These are phyloP conservation scores for Clonostachys solani DNA, from an alignment of 2,329 filamentous ascomycete genomes.

Conservation along the genomic window DNA sequence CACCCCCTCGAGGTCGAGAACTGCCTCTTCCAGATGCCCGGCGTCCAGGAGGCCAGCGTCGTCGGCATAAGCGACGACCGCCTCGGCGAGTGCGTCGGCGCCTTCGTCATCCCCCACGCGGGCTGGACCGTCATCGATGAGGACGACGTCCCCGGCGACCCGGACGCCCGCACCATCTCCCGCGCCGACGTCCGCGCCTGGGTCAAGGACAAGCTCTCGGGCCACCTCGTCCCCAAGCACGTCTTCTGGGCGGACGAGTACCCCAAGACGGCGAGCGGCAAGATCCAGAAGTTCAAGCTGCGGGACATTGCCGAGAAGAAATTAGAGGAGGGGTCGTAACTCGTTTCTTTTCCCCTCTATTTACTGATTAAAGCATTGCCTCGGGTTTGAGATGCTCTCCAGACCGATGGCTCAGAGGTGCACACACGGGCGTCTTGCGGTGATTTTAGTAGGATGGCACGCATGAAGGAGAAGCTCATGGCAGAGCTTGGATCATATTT, in stretches of 20 bases:
- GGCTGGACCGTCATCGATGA: constrained; percentile 14
- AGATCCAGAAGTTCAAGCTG: constrained; percentile 93
- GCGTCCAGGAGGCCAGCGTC: constrained; percentile 72
- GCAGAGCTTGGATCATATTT: too few relatives aligned
- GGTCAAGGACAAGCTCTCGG: constrained; percentile 65
- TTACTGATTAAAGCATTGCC: too few relatives aligned
- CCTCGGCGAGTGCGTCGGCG: constrained; percentile 84
- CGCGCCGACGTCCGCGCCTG: constrained; percentile 52
- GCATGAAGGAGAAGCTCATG: too few relatives aligned
- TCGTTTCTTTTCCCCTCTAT: background rate
- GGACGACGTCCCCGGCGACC: constrained; percentile 4
- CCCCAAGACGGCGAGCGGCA: constrained; percentile 93
- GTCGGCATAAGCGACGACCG: constrained; percentile 78
- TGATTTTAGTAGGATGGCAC: too few relatives aligned
- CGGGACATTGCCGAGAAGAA: constrained; percentile 54
- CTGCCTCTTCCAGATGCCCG: constrained; percentile 69
- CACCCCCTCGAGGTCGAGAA: constrained; percentile 92
- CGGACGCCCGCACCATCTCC: constrained; percentile 32
- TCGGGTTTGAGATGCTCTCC: too few relatives aligned
- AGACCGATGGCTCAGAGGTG: too few relatives aligned
- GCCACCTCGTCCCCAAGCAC: constrained; percentile 80
- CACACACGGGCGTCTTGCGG: too few relatives aligned
- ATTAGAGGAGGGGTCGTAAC: constrained; percentile 6
- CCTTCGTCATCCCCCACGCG: constrained; percentile 63
- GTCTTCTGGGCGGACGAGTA: constrained; percentile 85